Evolutionary conservation across 306 rosid species (phyloP).

Genomic region (Calophaca sinica): DNA sequence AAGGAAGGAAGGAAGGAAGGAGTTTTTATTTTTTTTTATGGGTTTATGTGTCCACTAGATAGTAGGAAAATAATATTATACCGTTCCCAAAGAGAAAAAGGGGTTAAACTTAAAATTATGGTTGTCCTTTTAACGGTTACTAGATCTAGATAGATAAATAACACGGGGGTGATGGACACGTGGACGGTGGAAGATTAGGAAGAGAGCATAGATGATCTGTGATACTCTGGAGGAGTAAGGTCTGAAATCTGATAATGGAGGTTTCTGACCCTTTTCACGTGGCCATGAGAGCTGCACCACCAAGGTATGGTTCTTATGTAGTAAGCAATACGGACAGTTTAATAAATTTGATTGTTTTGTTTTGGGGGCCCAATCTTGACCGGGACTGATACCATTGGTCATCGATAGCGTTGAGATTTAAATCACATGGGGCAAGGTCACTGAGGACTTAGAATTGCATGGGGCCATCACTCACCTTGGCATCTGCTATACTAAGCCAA

Average conservation of each 20-base stretch:
- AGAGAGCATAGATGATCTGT: constrained; percentile 50
- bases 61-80: constrained; percentile 16
- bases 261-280: constrained; percentile 64
- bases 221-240: constrained; percentile 40
- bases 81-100: constrained; percentile 45
- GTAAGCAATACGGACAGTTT: constrained; percentile 35
- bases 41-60: constrained; percentile 31
- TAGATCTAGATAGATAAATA: constrained; percentile 20
- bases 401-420: background rate
- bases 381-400: background rate
- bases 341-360: constrained; percentile 49
- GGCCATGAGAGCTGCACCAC: constrained; percentile 46
- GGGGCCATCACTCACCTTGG: background rate
- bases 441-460: background rate
- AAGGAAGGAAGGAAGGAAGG: constrained; percentile 52
- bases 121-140: constrained; percentile 61
- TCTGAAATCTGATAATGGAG: constrained; percentile 38
- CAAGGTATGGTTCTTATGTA: background rate
- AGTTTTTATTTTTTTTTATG: constrained; percentile 35
- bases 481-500: background rate
- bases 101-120: no score
- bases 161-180: constrained; percentile 41
- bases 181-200: constrained; percentile 57
- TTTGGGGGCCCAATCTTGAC: constrained; percentile 40
- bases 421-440: constrained; percentile 40